phyloP scores from a whole-genome alignment of 768 basidiomycete species.

The Psilocybe cubensis region DNA sequence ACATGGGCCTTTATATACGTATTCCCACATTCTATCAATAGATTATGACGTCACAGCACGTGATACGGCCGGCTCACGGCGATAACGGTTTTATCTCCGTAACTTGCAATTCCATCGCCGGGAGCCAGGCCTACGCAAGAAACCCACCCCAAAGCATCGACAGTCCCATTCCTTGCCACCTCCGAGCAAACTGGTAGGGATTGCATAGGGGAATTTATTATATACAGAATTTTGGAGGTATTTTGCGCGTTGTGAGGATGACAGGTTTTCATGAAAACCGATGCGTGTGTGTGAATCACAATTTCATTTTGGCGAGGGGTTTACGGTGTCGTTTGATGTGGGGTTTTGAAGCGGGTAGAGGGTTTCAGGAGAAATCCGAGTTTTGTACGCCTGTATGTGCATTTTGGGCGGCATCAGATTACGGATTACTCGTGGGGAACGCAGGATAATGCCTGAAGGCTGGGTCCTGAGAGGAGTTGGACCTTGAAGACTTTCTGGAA shows the following conservation, averaged over 20 bases:
- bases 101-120: slow-evolving; percentile 1
- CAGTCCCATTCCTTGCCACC: neutral
- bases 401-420: neutral
- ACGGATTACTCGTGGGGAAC: neutral
- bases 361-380: neutral
- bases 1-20: slow-evolving; percentile 6
- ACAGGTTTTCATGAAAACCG: neutral
- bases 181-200: neutral
- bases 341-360: neutral
- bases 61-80: slow-evolving; percentile 4
- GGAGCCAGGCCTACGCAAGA: neutral
- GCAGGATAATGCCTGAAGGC: neutral
- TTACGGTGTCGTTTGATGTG: neutral
- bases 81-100: slow-evolving; percentile 11
- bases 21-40: slow-evolving; percentile 12
- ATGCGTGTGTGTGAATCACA: neutral
- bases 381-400: neutral
- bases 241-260: neutral
- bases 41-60: slow-evolving; percentile 3
- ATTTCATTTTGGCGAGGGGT: neutral
- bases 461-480: neutral
- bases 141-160: neutral
- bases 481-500: neutral
- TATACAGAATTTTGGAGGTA: neutral
- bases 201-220: slow-evolving; percentile 4